These are phyloP conservation scores for Backusella tarrabulga DNA, from an alignment of 192 early-diverging fungal species.

Conservation along the genomic window DNA sequence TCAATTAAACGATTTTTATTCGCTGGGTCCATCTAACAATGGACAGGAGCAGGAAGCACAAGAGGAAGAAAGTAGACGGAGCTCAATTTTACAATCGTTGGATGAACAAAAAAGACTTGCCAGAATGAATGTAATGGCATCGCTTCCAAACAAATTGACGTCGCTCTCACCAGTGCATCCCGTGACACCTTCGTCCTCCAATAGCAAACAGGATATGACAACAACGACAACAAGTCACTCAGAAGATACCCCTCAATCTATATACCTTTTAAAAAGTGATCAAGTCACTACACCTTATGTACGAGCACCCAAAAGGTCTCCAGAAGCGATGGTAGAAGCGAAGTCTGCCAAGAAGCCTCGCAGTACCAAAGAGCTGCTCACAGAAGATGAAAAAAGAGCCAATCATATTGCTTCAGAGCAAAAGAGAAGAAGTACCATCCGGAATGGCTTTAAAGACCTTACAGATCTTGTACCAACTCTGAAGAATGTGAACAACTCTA, in stretches of 20 bases:
- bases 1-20: background rate
- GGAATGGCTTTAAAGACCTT: constrained; percentile 89
- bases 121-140: background rate
- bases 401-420: constrained; percentile 81
- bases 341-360: background rate
- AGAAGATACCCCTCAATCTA: background rate
- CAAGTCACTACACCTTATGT: constrained; percentile 3
- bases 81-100: constrained; percentile 22
- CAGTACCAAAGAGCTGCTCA: constrained; percentile 59
- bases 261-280: constrained; percentile 13
- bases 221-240: background rate
- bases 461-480: constrained; percentile 85
- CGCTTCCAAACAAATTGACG: constrained; percentile 1
- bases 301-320: background rate
- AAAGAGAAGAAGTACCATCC: constrained; percentile 72
- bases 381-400: constrained; percentile 72
- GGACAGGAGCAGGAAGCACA: background rate
- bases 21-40: background rate
- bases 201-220: background rate
- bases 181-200: background rate
- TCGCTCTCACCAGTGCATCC: constrained; percentile 3
- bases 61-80: constrained; percentile 15
- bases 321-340: background rate
- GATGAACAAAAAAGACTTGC: constrained; percentile 13
- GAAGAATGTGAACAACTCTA: constrained; percentile 66